phyloP scores from a whole-genome alignment of 2,329 filamentous ascomycete genomes.

The Domatiomyces globalis region DNA sequence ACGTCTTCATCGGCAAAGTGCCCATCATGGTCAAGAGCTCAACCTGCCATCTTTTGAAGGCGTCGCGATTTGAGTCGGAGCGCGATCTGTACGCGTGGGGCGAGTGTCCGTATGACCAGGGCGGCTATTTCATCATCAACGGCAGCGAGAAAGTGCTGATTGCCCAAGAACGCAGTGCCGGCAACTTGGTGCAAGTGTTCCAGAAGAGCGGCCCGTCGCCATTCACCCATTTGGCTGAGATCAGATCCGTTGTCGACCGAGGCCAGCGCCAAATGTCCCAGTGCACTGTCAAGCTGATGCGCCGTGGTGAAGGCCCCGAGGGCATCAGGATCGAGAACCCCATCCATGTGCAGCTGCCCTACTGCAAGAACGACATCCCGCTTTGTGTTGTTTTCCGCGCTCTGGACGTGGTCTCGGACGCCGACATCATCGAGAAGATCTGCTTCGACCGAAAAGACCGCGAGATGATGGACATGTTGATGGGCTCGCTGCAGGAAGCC shows the following conservation, averaged over 20 bases:
- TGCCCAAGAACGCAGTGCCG: conserved; percentile 90
- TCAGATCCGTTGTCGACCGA: conserved; percentile 90
- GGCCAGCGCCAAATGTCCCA: conserved; percentile 89
- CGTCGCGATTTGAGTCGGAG: conserved; percentile 39
- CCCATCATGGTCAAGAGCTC: conserved; percentile 97
- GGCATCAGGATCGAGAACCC: conserved; percentile 19
- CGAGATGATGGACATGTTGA: conserved; percentile 93
- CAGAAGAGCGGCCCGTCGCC: conserved; percentile 89
- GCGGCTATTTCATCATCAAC: conserved; percentile 98
- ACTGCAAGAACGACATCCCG: conserved; percentile 84
- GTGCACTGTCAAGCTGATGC: conserved; percentile 76
- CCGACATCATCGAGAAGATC: conserved; percentile 95
- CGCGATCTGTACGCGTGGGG: conserved; percentile 81
- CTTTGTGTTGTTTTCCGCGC: conserved; percentile 94
- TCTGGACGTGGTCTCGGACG: conserved; percentile 87
- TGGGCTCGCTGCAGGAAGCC: conserved; percentile 92
- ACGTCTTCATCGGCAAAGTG: conserved; percentile 85
- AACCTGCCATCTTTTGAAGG: conserved; percentile 73
- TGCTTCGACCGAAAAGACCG: conserved; percentile 92
- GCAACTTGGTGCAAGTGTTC: conserved; percentile 98
- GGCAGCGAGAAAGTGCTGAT: conserved; percentile 97
- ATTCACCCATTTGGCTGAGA: conserved; percentile 87
- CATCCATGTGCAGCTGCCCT: conserved; percentile 80
- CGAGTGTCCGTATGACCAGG: conserved; percentile 95
- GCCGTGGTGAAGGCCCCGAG: conserved; percentile 63